Conservation (phyloP, 2,329 filamentous ascomycete species). For the Epicoccum sorghinum region DNA sequence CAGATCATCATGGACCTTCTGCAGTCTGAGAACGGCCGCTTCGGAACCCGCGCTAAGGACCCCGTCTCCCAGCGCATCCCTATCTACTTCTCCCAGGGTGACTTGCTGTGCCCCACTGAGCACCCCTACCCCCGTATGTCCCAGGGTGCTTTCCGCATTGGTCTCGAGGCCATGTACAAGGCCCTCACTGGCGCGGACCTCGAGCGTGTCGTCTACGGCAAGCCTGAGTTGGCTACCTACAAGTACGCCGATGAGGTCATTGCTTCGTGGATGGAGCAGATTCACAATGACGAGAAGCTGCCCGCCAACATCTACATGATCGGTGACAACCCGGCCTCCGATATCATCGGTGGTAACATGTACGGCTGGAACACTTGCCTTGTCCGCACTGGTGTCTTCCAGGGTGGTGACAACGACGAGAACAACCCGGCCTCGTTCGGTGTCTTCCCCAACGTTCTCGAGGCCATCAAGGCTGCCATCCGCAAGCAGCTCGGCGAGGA, state of each 20-base stretch:
- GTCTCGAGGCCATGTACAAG: constrained; percentile 76
- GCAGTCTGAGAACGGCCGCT: constrained; percentile 69
- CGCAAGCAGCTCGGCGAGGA: constrained; percentile 74
- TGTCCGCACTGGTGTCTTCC: constrained; percentile 78
- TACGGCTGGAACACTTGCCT: constrained; percentile 83
- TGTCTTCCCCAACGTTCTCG: constrained; percentile 74
- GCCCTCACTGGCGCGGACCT: constrained; percentile 71
- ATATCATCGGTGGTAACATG: constrained; percentile 79
- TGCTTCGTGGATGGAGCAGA: constrained; percentile 74
- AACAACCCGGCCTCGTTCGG: constrained; percentile 79
- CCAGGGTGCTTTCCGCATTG: constrained; percentile 76
- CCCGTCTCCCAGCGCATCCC: constrained; percentile 70
- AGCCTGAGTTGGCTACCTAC: constrained; percentile 77
- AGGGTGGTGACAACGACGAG: constrained; percentile 76
- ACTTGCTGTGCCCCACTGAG: constrained; percentile 64
- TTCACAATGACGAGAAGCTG: constrained; percentile 73
- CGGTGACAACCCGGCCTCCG: constrained; percentile 75
- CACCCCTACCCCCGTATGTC: constrained; percentile 72
- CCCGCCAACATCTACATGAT: constrained; percentile 78
- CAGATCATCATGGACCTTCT: constrained; percentile 78
- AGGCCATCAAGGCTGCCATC: constrained; percentile 71
- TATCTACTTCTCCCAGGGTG: constrained; percentile 74
- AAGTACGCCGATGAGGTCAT: constrained; percentile 79
- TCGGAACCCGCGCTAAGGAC: constrained; percentile 70
- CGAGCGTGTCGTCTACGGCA: constrained; percentile 77